Evolutionary conservation across 2,329 filamentous ascomycete genomes (phyloP).

Genomic region (Cercospora nicotianae): DNA sequence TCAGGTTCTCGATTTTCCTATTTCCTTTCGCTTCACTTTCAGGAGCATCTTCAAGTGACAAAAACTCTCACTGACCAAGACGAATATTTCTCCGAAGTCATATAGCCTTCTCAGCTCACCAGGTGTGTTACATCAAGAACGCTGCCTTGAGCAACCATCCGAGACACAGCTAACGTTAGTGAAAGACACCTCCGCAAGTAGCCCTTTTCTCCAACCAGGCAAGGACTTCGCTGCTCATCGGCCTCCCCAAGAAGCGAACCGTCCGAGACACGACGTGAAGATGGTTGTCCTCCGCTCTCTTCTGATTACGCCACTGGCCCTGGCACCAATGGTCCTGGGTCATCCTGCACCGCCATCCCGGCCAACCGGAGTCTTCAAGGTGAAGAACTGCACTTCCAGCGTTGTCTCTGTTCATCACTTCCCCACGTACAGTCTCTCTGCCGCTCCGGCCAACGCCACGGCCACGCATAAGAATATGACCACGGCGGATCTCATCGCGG

Average conservation of each 20-base stretch:
- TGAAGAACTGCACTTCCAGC: neutral
- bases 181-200: neutral
- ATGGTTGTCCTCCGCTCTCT: neutral
- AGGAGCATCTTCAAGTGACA: too few species aligned
- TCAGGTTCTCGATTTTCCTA: too few species aligned
- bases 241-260: neutral
- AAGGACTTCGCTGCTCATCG: neutral
- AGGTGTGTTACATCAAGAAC: neutral
- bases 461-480: too few species aligned
- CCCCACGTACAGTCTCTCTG: too few species aligned
- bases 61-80: too few species aligned
- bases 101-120: neutral
- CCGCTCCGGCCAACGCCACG: too few species aligned
- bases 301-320: neutral
- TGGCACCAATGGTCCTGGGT: neutral
- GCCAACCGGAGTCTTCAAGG: neutral
- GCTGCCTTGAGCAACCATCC: neutral
- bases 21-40: too few species aligned
- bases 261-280: neutral
- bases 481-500: too few species aligned
- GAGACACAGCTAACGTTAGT: neutral
- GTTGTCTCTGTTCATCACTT: too few species aligned
- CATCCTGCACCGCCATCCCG: neutral
- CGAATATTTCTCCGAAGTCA: too few species aligned
- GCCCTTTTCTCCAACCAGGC: neutral